These are phyloP conservation scores for Stephanodiscus triporus DNA, from an alignment of 108 stramenopile species.

Conservation along the genomic window DNA sequence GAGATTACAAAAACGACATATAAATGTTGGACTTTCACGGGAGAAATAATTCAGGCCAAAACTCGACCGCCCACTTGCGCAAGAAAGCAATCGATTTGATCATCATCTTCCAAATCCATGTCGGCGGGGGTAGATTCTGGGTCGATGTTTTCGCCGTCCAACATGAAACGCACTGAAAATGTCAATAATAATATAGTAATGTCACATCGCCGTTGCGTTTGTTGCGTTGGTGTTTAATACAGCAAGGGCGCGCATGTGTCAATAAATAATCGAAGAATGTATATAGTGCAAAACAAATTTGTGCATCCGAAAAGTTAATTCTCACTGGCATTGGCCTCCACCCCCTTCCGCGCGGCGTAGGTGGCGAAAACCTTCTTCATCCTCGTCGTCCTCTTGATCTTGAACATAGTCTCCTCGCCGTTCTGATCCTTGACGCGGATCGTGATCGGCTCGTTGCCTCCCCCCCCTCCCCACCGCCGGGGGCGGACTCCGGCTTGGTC, in stretches of 20 bases:
- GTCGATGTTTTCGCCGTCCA: constrained; percentile 75
- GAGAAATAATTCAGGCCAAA: too few species aligned
- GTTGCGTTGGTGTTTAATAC: neutral
- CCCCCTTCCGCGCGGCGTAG: constrained; percentile 76
- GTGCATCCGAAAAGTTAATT: neutral
- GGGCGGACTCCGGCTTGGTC: constrained; percentile 6
- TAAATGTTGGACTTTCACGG: too few species aligned
- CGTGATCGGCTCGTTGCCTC: constrained; percentile 36
- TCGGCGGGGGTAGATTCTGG: constrained; percentile 57
- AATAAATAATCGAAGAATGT: neutral
- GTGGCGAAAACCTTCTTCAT: constrained; percentile 77
- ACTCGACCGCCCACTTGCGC: constrained; percentile 35
- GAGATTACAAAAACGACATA: too few species aligned
- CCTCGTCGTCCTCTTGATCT: constrained; percentile 80
- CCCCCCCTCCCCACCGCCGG: constrained; percentile 7
- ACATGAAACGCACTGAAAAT: constrained; percentile 65
- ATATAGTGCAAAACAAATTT: neutral
- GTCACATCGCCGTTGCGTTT: neutral
- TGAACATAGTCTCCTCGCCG: constrained; percentile 83
- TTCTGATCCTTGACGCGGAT: constrained; percentile 60
- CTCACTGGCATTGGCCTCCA: constrained; percentile 27
- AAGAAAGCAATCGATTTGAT: constrained; percentile 85
- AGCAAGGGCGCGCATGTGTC: neutral
- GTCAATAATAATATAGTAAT: too few species aligned
- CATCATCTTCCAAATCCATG: constrained; percentile 84